A percentile compares a stretch with the other conserved stretches of the same genome.
Conservation (phyloP, 1,284 basidiomycete genomes). For the Trichosporon faecale region DNA sequence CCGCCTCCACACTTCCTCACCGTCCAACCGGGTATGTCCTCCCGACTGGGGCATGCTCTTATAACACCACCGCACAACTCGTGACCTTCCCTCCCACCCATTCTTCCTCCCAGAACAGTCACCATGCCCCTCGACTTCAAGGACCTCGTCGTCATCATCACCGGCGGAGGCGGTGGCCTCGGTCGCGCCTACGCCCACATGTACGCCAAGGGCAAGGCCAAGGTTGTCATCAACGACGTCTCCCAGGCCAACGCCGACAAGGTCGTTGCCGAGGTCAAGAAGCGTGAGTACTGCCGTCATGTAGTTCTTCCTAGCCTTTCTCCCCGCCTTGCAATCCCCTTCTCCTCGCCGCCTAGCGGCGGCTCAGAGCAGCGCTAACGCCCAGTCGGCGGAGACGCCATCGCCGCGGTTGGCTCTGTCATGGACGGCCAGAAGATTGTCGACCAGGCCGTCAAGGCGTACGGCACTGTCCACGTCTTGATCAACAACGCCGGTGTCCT, state of each 20-base stretch:
- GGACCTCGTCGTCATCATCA: slow-evolving; percentile 88
- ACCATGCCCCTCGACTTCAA: slow-evolving; percentile 60
- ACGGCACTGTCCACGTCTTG: slow-evolving; percentile 76
- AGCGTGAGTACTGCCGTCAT: slow-evolving; percentile 62
- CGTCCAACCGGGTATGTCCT: neutral
- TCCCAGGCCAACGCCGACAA: slow-evolving; percentile 82
- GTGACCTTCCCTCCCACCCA: neutral
- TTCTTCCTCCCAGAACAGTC: neutral
- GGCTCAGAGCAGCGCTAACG: neutral
- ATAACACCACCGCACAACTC: neutral
- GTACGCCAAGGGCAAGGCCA: slow-evolving; percentile 85
- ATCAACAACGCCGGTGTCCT: slow-evolving; percentile 98
- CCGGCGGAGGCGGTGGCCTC: slow-evolving; percentile 92
- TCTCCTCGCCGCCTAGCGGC: neutral
- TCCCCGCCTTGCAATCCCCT: neutral
- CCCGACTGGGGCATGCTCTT: neutral
- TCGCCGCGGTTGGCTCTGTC: slow-evolving; percentile 82
- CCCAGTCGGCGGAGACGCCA: slow-evolving; percentile 79
- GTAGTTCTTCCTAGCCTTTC: too few relatives aligned
- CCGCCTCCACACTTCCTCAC: neutral
- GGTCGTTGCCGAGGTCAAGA: slow-evolving; percentile 84
- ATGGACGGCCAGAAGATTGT: slow-evolving; percentile 85
- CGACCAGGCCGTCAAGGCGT: slow-evolving; percentile 76
- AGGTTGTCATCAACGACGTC: slow-evolving; percentile 94
- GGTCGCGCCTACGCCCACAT: slow-evolving; percentile 89